Evolutionary conservation across 1,284 basidiomycete genomes (phyloP), one percentile per base, ranked within the genome.

Genomic region (Naganishia albida): DNA sequence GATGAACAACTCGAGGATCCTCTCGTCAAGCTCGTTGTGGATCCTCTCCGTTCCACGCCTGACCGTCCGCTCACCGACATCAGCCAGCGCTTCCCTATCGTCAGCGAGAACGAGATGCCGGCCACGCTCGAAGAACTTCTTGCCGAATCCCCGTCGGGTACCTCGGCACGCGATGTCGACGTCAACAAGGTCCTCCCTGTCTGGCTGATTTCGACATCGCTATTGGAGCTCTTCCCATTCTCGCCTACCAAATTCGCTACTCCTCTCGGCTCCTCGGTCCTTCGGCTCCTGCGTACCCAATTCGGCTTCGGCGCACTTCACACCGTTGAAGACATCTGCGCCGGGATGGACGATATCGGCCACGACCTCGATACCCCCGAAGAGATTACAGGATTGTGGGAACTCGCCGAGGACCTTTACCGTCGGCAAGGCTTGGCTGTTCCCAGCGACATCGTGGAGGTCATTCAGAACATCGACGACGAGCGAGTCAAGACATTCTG

Each of bases 211-310:
- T 68, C 68, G n/a, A 68, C 66, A 13, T 67, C 72, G 28, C 64
- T 74, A 10, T 68, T 74, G 64, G 71, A 74, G n/a, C 65, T 65
- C 20, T 73, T 73, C 67, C 71, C 67, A 3, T 62, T 73, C 12
- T 71, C 70, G 16, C 69, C 73, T 12, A 63, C 71, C 20, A 67
- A 67, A 43, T 71, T 73, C 44, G 70, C 72, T 6, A 63, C 69
- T 4, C 70, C 70, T 1, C 62, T 72, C 13, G 72, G 71, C 8
- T 70, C 67, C 48, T 63, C 56, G 23, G 64, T 72, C 7, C 66
- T 74, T 2, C 71, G 73, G 7, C 60, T 72, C 26, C 53, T 72
- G 7, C 69, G 73, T 7, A 64, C 71, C 12, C 69, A 70, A 62
- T 63, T 70, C 18, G 73, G 73, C 8, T 74, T 73, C 55, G 64